Percentiles rank a stretch among this genome's conserved stretches.
Conservation (phyloP, 148 eudicot species). For the Rhododendron kiyosumense region DNA sequence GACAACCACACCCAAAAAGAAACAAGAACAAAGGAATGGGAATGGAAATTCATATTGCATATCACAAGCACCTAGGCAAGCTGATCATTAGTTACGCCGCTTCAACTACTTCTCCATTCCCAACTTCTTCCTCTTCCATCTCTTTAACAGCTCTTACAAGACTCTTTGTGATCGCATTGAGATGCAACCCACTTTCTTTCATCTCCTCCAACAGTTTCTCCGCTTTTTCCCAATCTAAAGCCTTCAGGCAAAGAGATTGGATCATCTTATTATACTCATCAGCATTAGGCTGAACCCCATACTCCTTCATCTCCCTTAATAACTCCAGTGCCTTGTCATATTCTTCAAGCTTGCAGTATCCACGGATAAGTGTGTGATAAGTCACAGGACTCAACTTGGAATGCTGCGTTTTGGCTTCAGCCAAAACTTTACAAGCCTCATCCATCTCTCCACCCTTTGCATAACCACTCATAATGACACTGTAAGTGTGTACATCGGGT, state of each 20-base stretch:
- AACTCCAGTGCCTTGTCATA: slow-evolving; percentile 69
- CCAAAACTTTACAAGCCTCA: slow-evolving; percentile 60
- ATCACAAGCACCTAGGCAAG: background rate
- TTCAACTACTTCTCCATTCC: slow-evolving; percentile 16
- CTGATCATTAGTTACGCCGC: slow-evolving; percentile 27
- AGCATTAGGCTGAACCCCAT: slow-evolving; percentile 60
- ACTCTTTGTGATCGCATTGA: slow-evolving; percentile 61
- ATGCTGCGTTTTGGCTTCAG: slow-evolving; percentile 70
- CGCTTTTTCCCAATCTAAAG: slow-evolving; percentile 80
- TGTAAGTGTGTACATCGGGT: slow-evolving; percentile 81
- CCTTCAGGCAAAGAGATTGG: slow-evolving; percentile 81
- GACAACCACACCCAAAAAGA: background rate
- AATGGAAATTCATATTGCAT: background rate
- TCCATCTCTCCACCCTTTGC: slow-evolving; percentile 68
- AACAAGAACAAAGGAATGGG: background rate
- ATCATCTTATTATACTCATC: slow-evolving; percentile 84
- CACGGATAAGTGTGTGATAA: slow-evolving; percentile 70
- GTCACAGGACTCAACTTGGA: slow-evolving; percentile 55
- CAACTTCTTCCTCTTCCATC: slow-evolving; percentile 46
- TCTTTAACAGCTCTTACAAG: slow-evolving; percentile 75
- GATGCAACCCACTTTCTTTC: slow-evolving; percentile 58
- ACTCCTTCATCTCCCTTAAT: slow-evolving; percentile 61
- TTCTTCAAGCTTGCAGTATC: slow-evolving; percentile 72
- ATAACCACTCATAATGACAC: slow-evolving; percentile 77
- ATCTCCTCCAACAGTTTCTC: slow-evolving; percentile 67